Conservation (phyloP, 495 filamentous ascomycete genomes). For the Cetradonia linearis region DNA sequence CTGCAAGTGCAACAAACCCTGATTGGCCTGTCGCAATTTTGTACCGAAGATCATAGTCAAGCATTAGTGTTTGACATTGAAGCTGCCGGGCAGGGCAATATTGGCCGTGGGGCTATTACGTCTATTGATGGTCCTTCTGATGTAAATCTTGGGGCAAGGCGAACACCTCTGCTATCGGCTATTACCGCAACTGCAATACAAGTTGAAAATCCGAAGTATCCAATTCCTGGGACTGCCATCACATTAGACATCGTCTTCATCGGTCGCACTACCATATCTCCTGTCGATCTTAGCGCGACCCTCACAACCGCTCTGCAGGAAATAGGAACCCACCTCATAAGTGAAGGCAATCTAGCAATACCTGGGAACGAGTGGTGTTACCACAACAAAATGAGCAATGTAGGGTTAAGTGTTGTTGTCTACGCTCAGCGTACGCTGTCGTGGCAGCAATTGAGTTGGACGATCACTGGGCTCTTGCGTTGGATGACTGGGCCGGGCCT, state of each 20-base stretch:
- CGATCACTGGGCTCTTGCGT: background rate
- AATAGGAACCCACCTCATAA: background rate
- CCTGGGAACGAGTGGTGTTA: background rate
- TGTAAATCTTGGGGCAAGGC: background rate
- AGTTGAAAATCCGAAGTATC: background rate
- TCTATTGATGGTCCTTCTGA: background rate
- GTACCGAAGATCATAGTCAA: background rate
- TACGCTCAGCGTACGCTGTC: background rate
- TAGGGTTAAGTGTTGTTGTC: background rate
- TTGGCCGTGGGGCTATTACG: background rate
- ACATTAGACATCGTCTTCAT: background rate
- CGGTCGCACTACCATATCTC: background rate
- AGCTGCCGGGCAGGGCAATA: background rate
- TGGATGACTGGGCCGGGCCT: constrained; percentile 9
- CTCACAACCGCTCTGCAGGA: constrained; percentile 1
- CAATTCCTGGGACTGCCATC: constrained; percentile 4
- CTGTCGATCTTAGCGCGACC: background rate
- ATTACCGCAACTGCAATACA: background rate
- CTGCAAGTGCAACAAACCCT: background rate
- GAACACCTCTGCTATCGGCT: background rate
- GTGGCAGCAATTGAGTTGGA: constrained; percentile 8
- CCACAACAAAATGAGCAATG: background rate
- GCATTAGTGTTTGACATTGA: background rate
- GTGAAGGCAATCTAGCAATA: background rate
- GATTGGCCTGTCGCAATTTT: background rate